Conservation (phyloP, 164 flowering plant species). For the Nymphaea thermarum region DNA sequence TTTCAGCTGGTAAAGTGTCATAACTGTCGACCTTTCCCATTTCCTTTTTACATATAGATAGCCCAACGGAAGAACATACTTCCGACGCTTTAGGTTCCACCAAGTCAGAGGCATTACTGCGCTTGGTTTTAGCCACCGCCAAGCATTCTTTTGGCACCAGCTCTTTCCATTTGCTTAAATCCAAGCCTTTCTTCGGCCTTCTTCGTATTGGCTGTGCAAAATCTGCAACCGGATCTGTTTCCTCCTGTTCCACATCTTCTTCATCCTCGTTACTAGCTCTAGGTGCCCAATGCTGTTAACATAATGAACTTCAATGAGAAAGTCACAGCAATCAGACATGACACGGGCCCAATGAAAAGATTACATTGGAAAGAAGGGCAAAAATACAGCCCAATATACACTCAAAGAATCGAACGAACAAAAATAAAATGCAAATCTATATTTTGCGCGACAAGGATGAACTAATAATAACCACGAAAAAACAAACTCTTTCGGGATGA, state of each 20-base stretch:
- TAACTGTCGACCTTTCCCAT: background rate
- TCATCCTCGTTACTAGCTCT: slow-evolving; percentile 9
- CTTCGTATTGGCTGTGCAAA: slow-evolving; percentile 57
- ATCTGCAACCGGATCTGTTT: slow-evolving; percentile 13
- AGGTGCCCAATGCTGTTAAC: slow-evolving; percentile 69
- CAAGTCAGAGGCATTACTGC: background rate
- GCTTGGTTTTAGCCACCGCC: slow-evolving; percentile 5
- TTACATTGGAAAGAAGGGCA: background rate
- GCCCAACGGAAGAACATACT: background rate
- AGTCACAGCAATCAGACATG: background rate
- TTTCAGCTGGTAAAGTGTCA: background rate
- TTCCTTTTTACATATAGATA: background rate
- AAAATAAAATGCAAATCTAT: background rate
- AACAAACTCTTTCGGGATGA: background rate
- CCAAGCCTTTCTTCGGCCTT: slow-evolving; percentile 49
- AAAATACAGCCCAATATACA: background rate
- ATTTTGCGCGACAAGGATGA: background rate
- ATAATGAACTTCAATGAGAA: background rate
- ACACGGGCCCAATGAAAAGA: background rate
- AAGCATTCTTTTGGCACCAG: slow-evolving; percentile 14
- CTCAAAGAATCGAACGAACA: background rate
- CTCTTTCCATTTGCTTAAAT: slow-evolving; percentile 62
- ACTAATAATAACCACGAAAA: too few species aligned
- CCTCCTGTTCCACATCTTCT: slow-evolving; percentile 25
- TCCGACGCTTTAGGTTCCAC: background rate